A percentile compares a stretch with the other conserved stretches of the same genome.
phyloP scores from a whole-genome alignment of 768 basidiomycete species.

The Solioccasus polychromus region DNA sequence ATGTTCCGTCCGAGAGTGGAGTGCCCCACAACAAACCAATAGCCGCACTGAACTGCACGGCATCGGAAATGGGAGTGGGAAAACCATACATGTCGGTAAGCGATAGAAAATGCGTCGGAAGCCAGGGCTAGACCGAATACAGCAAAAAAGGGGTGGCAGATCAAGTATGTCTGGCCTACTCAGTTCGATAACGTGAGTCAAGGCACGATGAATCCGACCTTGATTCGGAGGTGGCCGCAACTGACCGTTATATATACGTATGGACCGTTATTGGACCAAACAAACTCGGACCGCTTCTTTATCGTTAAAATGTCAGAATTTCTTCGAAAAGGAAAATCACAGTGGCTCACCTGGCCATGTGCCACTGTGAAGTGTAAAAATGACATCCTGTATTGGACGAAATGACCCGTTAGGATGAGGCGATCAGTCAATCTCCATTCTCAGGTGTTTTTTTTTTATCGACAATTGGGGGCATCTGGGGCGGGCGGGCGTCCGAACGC shows the following conservation, averaged over 20 bases:
- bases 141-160: no score
- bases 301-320: not conserved
- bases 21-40: not conserved
- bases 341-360: no score
- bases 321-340: constrained; percentile 1
- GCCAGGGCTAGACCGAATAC: not conserved
- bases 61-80: constrained; percentile 1
- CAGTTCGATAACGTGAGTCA: no score
- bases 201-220: no score
- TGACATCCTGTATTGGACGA: not conserved
- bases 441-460: not conserved
- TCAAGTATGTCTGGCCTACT: no score
- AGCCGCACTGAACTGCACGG: not conserved
- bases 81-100: no score
- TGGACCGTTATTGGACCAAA: no score
- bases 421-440: not conserved
- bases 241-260: no score
- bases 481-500: not conserved
- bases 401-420: not conserved
- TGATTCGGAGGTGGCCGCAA: no score
- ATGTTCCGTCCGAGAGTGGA: constrained; percentile 9
- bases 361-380: not conserved
- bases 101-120: not conserved
- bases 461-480: constrained; percentile 2
- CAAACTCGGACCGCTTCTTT: no score